Evolutionary conservation across 768 basidiomycete species (phyloP).

Genomic region (Cystofilobasidium macerans): DNA sequence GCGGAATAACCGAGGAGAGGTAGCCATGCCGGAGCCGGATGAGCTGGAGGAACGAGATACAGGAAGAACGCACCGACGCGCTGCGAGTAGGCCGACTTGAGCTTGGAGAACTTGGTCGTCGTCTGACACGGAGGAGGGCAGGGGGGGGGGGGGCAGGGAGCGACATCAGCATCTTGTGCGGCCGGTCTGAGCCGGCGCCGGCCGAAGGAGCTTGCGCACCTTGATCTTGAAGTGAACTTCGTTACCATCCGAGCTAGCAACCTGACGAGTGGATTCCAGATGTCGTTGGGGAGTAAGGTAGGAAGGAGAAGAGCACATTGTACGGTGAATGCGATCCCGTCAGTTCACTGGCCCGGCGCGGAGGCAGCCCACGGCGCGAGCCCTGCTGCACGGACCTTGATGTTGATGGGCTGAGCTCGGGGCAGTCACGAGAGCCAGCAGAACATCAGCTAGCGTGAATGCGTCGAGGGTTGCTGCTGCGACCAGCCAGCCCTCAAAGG

Average conservation of each 20-base stretch:
- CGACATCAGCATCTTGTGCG: no score
- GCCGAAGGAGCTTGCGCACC: background rate
- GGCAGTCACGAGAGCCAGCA: background rate
- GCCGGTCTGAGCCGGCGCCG: no score
- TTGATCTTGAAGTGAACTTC: conserved; percentile 9
- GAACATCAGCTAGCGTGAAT: background rate
- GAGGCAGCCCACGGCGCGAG: no score
- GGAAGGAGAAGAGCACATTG: no score
- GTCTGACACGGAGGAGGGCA: background rate
- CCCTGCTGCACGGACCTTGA: background rate
- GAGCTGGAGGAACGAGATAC: background rate
- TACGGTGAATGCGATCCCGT: no score
- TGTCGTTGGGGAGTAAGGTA: background rate
- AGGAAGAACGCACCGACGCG: background rate
- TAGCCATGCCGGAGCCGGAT: no score
- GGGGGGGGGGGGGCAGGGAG: no score
- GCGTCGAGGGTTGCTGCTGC: no score
- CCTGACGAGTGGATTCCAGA: background rate
- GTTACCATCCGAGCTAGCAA: background rate
- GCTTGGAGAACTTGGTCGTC: conserved; percentile 1
- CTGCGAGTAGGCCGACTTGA: conserved; percentile 1
- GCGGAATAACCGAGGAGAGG: background rate
- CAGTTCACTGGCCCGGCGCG: no score
- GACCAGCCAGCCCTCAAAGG: no score
- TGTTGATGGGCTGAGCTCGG: conserved; percentile 1